Evolutionary conservation across 495 filamentous ascomycete species (phyloP).

Genomic region (Ramalina intermedia): DNA sequence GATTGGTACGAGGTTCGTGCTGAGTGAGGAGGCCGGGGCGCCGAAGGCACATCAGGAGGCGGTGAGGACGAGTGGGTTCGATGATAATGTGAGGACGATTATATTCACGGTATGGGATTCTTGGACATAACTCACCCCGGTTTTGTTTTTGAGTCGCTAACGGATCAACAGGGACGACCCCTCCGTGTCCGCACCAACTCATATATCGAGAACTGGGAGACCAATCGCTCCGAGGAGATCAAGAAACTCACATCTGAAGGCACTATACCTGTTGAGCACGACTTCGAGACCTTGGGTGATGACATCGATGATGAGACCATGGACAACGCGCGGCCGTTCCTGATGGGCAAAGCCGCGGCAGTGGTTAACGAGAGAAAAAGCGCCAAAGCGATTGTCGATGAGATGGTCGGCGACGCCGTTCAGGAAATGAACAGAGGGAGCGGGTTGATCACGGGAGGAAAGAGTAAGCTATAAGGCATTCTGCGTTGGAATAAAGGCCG

Average conservation of each 20-base stretch:
- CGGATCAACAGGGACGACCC: slow-evolving; percentile 51
- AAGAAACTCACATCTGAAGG: slow-evolving; percentile 80
- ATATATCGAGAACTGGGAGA: slow-evolving; percentile 94
- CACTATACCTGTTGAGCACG: slow-evolving; percentile 81
- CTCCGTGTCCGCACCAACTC: slow-evolving; percentile 82
- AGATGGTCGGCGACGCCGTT: slow-evolving; percentile 78
- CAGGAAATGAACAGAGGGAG: slow-evolving; percentile 49
- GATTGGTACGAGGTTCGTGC: slow-evolving; percentile 92
- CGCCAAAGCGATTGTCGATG: slow-evolving; percentile 87
- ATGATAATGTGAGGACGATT: slow-evolving; percentile 90
- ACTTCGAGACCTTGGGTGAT: slow-evolving; percentile 71
- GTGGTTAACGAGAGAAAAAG: slow-evolving; percentile 86
- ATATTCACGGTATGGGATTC: slow-evolving; percentile 67
- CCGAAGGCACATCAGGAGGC: slow-evolving; percentile 93
- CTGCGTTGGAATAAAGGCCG: background rate
- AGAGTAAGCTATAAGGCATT: slow-evolving; percentile 36
- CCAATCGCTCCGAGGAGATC: slow-evolving; percentile 76
- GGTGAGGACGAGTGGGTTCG: slow-evolving; percentile 77
- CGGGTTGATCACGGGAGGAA: slow-evolving; percentile 36
- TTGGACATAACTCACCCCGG: background rate
- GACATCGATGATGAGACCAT: slow-evolving; percentile 64
- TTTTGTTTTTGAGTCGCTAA: background rate
- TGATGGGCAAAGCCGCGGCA: slow-evolving; percentile 95
- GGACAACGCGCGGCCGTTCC: slow-evolving; percentile 78
- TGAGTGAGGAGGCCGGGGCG: slow-evolving; percentile 86